Evolutionary conservation across 768 basidiomycete genomes (phyloP).

Genomic region (Cystofilobasidium bisporidii): DNA sequence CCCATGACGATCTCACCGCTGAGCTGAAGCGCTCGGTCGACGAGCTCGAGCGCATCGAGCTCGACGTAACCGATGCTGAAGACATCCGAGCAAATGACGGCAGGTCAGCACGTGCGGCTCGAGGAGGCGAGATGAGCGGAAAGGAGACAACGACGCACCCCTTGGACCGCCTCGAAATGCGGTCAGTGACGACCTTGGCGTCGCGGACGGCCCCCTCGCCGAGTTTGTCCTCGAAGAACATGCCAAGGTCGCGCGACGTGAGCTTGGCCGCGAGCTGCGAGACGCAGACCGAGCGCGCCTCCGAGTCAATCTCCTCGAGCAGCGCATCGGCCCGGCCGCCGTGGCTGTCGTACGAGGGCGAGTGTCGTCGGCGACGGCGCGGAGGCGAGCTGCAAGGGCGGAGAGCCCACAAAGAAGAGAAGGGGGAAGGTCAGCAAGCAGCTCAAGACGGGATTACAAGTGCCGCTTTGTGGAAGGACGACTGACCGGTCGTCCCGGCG

Average conservation of each 20-base stretch:
- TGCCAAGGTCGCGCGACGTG: constrained; percentile 91
- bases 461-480: no score
- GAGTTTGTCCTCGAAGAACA: constrained; percentile 96
- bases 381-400: constrained; percentile 17
- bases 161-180: constrained; percentile 91
- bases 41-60: constrained; percentile 78
- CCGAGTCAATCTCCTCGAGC: constrained; percentile 87
- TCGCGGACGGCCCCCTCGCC: constrained; percentile 91
- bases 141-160: constrained; percentile 53
- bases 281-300: constrained; percentile 96
- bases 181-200: constrained; percentile 89
- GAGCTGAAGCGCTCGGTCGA: constrained; percentile 79
- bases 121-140: not conserved
- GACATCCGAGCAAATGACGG: not conserved
- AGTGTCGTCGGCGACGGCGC: constrained; percentile 25
- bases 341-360: constrained; percentile 45
- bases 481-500: constrained; percentile 18
- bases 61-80: constrained; percentile 83
- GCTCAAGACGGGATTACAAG: no score
- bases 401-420: no score
- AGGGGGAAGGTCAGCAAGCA: no score
- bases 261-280: constrained; percentile 95
- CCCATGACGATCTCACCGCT: constrained; percentile 97
- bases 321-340: constrained; percentile 45
- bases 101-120: constrained; percentile 10